Percentiles rank a stretch among this genome's conserved stretches.
phyloP scores from a whole-genome alignment of 2,329 filamentous ascomycete genomes.

The Nigrograna mackinnonii region DNA sequence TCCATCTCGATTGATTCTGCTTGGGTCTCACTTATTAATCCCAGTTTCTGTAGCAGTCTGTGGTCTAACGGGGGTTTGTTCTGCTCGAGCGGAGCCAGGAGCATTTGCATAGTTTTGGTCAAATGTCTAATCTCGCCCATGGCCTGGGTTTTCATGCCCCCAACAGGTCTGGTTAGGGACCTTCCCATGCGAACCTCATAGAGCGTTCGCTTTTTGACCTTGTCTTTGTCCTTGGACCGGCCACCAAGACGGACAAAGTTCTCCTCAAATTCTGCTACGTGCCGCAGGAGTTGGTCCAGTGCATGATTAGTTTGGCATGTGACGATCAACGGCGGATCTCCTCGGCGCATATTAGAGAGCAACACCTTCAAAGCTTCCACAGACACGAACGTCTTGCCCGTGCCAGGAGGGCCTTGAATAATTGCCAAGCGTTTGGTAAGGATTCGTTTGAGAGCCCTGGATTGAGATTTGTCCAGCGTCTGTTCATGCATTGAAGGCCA shows the following conservation, averaged over 20 bases:
- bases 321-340: constrained; percentile 72
- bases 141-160: constrained; percentile 45
- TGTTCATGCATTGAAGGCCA: constrained; percentile 56
- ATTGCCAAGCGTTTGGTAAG: constrained; percentile 73
- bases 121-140: constrained; percentile 45
- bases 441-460: constrained; percentile 69
- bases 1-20: constrained; percentile 61
- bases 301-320: constrained; percentile 91
- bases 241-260: constrained; percentile 71
- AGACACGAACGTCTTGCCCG: constrained; percentile 82
- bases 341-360: constrained; percentile 58
- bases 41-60: constrained; percentile 56
- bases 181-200: constrained; percentile 58
- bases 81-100: constrained; percentile 25
- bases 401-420: constrained; percentile 81
- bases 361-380: constrained; percentile 70
- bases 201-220: constrained; percentile 68
- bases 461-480: constrained; percentile 72
- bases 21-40: constrained; percentile 66
- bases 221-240: constrained; percentile 64
- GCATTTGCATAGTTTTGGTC: constrained; percentile 19
- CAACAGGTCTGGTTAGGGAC: constrained; percentile 26
- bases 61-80: constrained; percentile 50
- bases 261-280: constrained; percentile 64
- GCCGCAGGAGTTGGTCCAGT: constrained; percentile 76